These are phyloP conservation scores for Gnomoniopsis sp. DNA, from an alignment of 2,329 filamentous ascomycete species.

Conservation along the genomic window DNA sequence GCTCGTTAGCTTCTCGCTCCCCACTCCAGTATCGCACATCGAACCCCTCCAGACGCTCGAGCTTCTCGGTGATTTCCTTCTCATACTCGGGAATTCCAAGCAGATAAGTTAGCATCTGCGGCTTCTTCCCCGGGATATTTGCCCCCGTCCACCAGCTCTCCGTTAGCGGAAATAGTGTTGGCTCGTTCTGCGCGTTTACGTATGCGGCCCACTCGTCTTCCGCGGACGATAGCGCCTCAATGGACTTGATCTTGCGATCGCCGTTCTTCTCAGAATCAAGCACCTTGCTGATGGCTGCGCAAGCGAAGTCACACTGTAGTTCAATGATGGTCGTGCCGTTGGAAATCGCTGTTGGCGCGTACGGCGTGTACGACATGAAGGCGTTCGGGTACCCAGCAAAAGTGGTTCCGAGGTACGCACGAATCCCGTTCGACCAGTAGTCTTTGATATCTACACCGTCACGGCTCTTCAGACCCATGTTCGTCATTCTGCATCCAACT, in stretches of 20 bases:
- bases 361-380: constrained; percentile 5
- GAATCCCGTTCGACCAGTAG: constrained; percentile 1
- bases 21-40: constrained; percentile 2
- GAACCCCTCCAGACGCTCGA: constrained; percentile 5
- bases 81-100: not conserved
- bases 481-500: not conserved
- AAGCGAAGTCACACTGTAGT: constrained; percentile 3
- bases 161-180: constrained; percentile 1
- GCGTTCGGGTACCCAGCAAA: constrained; percentile 4
- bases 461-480: constrained; percentile 10
- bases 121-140: constrained; percentile 2
- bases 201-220: constrained; percentile 9
- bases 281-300: constrained; percentile 3
- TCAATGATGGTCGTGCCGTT: constrained; percentile 6
- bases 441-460: not conserved
- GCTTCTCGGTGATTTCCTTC: not conserved
- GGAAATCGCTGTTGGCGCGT: not conserved
- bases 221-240: not conserved
- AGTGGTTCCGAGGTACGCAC: not conserved
- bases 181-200: constrained; percentile 6
- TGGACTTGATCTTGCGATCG: constrained; percentile 2
- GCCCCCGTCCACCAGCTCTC: constrained; percentile 12
- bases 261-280: not conserved
- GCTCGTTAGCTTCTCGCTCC: too few relatives aligned
- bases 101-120: constrained; percentile 8